Percentiles rank a stretch among this genome's conserved stretches.
These are phyloP conservation scores for Solanum neorickii DNA, from an alignment of 257 asterid genomes.

Conservation along the genomic window DNA sequence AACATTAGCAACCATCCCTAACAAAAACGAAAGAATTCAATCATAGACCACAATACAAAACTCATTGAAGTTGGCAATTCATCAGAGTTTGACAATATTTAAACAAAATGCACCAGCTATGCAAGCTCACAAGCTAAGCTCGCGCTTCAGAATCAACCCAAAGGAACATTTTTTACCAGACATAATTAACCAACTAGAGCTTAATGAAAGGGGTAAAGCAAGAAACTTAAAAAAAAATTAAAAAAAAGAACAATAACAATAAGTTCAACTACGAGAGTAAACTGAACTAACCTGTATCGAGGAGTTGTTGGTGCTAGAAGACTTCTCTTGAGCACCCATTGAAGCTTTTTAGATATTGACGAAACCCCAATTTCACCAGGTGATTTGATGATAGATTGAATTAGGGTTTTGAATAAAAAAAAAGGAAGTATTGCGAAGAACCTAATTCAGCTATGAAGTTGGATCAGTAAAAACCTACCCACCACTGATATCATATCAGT, in stretches of 20 bases:
- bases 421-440: neutral
- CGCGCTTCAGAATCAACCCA: neutral
- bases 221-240: neutral
- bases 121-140: neutral
- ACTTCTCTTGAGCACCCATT: slow-evolving; percentile 38
- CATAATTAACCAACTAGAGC: neutral
- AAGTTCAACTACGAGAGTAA: neutral
- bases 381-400: neutral
- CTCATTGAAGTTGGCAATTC: neutral
- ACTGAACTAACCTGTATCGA: neutral
- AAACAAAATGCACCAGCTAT: neutral
- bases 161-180: neutral
- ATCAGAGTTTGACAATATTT: neutral
- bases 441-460: slow-evolving; percentile 9
- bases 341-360: neutral
- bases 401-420: slow-evolving; percentile 43
- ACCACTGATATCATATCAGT: neutral
- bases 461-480: slow-evolving; percentile 26
- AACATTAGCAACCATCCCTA: neutral
- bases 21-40: neutral
- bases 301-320: slow-evolving; percentile 4
- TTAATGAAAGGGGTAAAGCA: neutral
- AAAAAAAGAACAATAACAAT: neutral
- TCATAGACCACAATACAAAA: neutral
- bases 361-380: neutral